Percentiles rank a stretch among this genome's conserved stretches.
Evolutionary conservation across 495 filamentous ascomycete genomes (phyloP).

Genomic region (Polyplosphaeria fusca): DNA sequence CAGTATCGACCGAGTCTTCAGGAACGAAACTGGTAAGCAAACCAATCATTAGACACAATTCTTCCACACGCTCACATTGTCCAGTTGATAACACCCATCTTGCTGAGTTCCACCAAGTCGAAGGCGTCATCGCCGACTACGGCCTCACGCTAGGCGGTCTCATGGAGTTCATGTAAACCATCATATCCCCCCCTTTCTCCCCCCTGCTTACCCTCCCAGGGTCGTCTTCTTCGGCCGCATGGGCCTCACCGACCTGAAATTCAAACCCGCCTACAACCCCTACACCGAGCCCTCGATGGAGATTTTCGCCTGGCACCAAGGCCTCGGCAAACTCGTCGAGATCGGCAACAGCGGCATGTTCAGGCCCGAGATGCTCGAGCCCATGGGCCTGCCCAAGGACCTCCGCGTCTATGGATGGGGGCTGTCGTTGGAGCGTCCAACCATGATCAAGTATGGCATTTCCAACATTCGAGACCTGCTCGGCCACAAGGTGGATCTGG

Average conservation of each 20-base stretch:
- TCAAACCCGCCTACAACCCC: constrained; percentile 97
- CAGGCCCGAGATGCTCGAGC: constrained; percentile 89
- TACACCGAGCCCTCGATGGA: constrained; percentile 99
- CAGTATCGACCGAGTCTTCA: constrained; percentile 96
- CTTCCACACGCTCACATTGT: too few relatives aligned
- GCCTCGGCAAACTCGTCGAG: constrained; percentile 86
- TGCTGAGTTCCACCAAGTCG: constrained; percentile 97
- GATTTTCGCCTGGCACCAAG: constrained; percentile 89
- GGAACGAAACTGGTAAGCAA: constrained; percentile 94
- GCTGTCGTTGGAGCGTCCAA: constrained; percentile 85
- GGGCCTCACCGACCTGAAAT: constrained; percentile 81
- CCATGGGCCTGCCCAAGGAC: constrained; percentile 83
- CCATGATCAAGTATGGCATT: constrained; percentile 82
- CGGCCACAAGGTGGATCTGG: constrained; percentile 45
- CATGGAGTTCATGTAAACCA: constrained; percentile 95
- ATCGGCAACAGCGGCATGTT: constrained; percentile 99
- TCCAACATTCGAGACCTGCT: constrained; percentile 45
- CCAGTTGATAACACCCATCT: constrained; percentile 94
- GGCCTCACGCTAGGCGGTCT: constrained; percentile 84
- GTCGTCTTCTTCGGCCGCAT: constrained; percentile 90
- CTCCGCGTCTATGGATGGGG: constrained; percentile 91
- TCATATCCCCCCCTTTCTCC: too few relatives aligned
- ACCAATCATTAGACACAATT: too few relatives aligned
- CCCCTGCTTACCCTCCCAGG: too few relatives aligned
- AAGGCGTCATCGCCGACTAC: constrained; percentile 97